Percentiles rank a stretch among this genome's conserved stretches.
These are phyloP conservation scores for Talaromyces sp. DNA, from an alignment of 2,329 filamentous ascomycete genomes.

Conservation along the genomic window DNA sequence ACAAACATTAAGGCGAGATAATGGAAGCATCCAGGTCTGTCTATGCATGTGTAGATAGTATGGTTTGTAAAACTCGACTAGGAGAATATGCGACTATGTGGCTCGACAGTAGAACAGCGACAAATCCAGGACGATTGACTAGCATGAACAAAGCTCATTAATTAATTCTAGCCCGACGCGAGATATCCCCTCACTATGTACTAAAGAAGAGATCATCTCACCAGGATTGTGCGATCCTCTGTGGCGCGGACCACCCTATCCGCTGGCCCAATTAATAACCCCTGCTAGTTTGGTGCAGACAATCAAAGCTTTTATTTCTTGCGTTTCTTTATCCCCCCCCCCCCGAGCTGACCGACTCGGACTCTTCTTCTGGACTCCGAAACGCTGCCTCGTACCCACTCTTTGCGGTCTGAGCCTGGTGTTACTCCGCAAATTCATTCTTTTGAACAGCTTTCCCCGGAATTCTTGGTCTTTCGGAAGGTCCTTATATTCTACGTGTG, in stretches of 20 bases:
- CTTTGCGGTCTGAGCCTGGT: not conserved
- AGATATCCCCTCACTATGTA: no score
- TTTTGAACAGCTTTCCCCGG: not conserved
- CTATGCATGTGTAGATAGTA: not conserved
- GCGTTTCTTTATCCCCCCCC: not conserved
- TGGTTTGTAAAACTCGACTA: not conserved
- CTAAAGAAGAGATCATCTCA: not conserved
- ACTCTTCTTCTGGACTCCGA: constrained; percentile 6
- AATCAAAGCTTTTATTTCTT: not conserved
- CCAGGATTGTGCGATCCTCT: not conserved
- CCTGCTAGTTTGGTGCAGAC: not conserved
- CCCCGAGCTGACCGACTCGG: not conserved
- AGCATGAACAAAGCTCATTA: not conserved
- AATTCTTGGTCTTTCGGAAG: not conserved
- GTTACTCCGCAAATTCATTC: not conserved
- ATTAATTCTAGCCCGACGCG: not conserved
- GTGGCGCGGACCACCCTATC: not conserved
- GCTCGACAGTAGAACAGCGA: no score
- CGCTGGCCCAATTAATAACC: not conserved
- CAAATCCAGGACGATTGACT: not conserved
- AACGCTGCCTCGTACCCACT: not conserved
- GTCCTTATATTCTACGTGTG: not conserved
- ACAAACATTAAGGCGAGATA: not conserved
- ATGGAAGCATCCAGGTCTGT: not conserved
- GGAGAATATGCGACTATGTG: not conserved